phyloP scores from a whole-genome alignment of 2,329 filamentous ascomycete genomes.

The Claviceps spartinae region DNA sequence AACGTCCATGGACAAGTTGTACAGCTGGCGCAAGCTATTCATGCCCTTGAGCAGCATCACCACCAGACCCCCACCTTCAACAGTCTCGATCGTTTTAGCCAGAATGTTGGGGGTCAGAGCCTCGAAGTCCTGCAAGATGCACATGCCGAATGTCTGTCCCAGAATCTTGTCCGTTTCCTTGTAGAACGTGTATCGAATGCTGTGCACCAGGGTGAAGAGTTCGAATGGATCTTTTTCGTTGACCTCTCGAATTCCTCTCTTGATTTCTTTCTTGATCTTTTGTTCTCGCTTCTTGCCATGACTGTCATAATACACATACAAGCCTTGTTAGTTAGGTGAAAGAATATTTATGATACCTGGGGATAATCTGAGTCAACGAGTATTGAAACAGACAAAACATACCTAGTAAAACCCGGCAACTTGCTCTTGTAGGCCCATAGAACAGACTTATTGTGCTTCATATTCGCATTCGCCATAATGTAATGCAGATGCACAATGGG shows the following conservation, averaged over 20 bases:
- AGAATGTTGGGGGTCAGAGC: constrained; percentile 94
- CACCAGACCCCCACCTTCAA: constrained; percentile 88
- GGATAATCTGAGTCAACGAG: neutral
- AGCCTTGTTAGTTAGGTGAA: neutral
- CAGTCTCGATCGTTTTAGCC: constrained; percentile 89
- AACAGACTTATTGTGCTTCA: constrained; percentile 84
- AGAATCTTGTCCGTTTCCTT: constrained; percentile 99
- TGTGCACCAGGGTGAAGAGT: constrained; percentile 88
- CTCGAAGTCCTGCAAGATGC: constrained; percentile 95
- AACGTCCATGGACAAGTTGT: constrained; percentile 94
- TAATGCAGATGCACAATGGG: constrained; percentile 89
- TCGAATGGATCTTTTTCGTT: constrained; percentile 95
- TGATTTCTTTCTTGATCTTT: constrained; percentile 98
- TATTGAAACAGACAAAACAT: constrained; percentile 1
- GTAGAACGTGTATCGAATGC: constrained; percentile 98
- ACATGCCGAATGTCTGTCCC: constrained; percentile 97
- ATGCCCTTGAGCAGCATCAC: constrained; percentile 88
- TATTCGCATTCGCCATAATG: constrained; percentile 78
- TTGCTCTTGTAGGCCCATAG: constrained; percentile 99
- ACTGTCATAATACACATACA: constrained; percentile 24
- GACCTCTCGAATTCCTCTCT: constrained; percentile 80
- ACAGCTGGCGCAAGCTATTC: constrained; percentile 92
- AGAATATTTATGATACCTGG: neutral
- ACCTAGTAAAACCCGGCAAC: constrained; percentile 79
- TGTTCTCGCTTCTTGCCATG: constrained; percentile 96